Percentiles rank a stretch among this genome's conserved stretches.
phyloP scores from a whole-genome alignment of 495 filamentous ascomycete genomes.

The Ascodesmis nigricans region DNA sequence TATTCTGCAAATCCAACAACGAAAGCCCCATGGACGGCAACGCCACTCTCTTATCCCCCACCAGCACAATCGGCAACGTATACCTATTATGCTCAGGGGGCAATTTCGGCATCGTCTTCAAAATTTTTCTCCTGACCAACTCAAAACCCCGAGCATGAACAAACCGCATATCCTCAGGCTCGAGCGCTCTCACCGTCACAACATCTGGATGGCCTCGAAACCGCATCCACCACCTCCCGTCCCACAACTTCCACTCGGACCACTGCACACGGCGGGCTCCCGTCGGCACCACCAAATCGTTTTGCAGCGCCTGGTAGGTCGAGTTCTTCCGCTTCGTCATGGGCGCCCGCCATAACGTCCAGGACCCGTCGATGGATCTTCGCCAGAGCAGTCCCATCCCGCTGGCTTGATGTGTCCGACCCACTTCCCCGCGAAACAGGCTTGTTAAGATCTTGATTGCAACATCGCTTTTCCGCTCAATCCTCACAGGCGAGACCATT shows the following conservation, averaged over 20 bases:
- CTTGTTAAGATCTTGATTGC: constrained; percentile 11
- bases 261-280: no score
- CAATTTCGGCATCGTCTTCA: not conserved
- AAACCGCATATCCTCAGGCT: no score
- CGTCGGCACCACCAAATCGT: not conserved
- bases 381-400: constrained; percentile 12
- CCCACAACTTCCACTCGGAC: constrained; percentile 40
- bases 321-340: not conserved
- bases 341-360: constrained; percentile 2
- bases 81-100: not conserved
- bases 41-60: not conserved
- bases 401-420: constrained; percentile 17
- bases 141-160: no score
- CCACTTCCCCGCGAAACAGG: no score
- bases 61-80: not conserved
- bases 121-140: no score
- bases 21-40: not conserved
- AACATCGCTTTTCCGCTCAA: constrained; percentile 1
- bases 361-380: constrained; percentile 6
- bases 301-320: not conserved
- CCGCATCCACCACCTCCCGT: constrained; percentile 67
- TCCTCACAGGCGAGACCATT: constrained; percentile 2
- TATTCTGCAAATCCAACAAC: not conserved
- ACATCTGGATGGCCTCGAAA: constrained; percentile 23
- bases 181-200: not conserved